These are phyloP conservation scores for Paraglomus brasilianum DNA, from an alignment of 192 early-diverging fungal species.

Conservation along the genomic window DNA sequence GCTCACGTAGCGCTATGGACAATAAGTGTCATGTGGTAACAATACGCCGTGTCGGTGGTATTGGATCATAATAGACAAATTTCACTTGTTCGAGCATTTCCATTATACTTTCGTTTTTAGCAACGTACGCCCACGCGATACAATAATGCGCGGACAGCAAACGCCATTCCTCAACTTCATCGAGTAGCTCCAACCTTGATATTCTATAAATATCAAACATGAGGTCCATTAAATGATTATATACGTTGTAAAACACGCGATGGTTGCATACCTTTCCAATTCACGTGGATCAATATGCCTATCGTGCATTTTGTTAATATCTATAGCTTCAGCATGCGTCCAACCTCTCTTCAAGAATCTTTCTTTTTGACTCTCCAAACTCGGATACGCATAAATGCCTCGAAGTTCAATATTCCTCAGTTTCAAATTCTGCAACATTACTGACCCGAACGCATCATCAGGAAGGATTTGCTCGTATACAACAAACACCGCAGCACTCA, in stretches of 20 bases:
- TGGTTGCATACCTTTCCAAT: constrained; percentile 34
- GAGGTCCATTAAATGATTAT: not conserved
- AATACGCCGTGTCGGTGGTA: no score
- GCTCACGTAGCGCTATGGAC: no score
- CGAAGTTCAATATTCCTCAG: constrained; percentile 75
- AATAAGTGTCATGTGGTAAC: no score
- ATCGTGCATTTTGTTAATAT: constrained; percentile 63
- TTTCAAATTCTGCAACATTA: constrained; percentile 88
- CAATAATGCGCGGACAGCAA: constrained; percentile 86
- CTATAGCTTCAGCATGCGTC: constrained; percentile 53
- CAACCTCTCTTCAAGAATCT: constrained; percentile 69
- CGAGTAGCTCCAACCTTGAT: constrained; percentile 75
- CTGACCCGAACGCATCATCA: constrained; percentile 83
- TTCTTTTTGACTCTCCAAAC: constrained; percentile 64
- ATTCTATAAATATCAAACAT: constrained; percentile 47
- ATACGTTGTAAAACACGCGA: not conserved
- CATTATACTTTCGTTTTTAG: not conserved
- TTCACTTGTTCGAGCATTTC: constrained; percentile 6
- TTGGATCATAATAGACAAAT: constrained; percentile 1
- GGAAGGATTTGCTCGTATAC: constrained; percentile 94
- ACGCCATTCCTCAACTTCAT: constrained; percentile 91
- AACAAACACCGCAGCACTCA: constrained; percentile 59
- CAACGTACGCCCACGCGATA: constrained; percentile 68
- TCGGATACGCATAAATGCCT: constrained; percentile 72
- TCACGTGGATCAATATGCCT: constrained; percentile 42